phyloP scores from a whole-genome alignment of 495 filamentous ascomycete genomes.

The Gamarada debralockiae region DNA sequence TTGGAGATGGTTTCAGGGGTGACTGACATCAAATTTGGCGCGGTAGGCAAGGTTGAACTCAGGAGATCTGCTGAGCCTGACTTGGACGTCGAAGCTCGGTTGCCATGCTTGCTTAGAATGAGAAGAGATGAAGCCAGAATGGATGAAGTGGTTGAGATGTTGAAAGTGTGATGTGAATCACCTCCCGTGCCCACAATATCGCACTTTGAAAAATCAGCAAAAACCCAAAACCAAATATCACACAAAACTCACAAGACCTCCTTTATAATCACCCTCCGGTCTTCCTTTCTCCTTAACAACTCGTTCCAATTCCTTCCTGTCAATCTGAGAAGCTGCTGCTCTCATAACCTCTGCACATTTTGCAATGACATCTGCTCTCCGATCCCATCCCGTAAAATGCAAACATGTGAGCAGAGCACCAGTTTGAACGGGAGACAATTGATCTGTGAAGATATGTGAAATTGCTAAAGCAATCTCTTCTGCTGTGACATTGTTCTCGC shows the following conservation, averaged over 20 bases:
- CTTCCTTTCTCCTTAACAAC: constrained; percentile 52
- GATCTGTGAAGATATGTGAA: constrained; percentile 82
- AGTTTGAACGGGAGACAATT: constrained; percentile 76
- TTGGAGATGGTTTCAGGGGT: constrained; percentile 60
- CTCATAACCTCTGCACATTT: constrained; percentile 68
- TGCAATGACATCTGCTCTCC: constrained; percentile 73
- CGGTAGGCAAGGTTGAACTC: constrained; percentile 57
- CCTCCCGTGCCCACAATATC: constrained; percentile 98
- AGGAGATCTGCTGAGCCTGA: constrained; percentile 95
- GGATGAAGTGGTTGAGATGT: constrained; percentile 90
- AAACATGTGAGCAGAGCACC: constrained; percentile 81
- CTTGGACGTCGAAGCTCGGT: constrained; percentile 89
- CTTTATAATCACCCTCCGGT: constrained; percentile 65
- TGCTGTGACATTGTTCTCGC: constrained; percentile 54
- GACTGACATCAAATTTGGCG: constrained; percentile 70
- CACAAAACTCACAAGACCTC: constrained; percentile 54
- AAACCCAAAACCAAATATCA: constrained; percentile 8
- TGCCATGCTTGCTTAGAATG: constrained; percentile 90
- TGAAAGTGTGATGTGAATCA: constrained; percentile 95
- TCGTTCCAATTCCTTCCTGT: constrained; percentile 52
- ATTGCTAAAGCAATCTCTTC: constrained; percentile 84
- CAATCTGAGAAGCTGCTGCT: constrained; percentile 63
- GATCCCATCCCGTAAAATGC: constrained; percentile 80
- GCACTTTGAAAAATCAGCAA: constrained; percentile 42
- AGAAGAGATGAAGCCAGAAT: constrained; percentile 84